phyloP scores from a whole-genome alignment of 352 stramenopile species.

The Globisporangium uncinulatum region DNA sequence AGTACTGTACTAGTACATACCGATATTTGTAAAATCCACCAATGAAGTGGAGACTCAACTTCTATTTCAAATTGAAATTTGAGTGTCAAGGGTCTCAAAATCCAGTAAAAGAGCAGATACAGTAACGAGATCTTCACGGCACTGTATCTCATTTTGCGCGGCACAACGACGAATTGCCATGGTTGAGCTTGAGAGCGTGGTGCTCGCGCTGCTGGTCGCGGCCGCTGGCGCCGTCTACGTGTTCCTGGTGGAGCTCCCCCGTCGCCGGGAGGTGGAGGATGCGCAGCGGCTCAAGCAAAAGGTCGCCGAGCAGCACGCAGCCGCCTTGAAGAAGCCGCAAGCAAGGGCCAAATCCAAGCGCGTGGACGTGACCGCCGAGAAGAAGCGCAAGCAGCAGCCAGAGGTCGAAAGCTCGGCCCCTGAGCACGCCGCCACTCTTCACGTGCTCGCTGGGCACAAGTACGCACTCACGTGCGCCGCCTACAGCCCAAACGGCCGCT shows the following conservation, averaged over 20 bases:
- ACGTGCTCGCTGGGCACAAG: slow-evolving; percentile 70
- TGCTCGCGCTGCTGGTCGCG: slow-evolving; percentile 56
- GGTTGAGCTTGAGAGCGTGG: slow-evolving; percentile 24
- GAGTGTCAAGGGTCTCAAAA: too few relatives aligned
- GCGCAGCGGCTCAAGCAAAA: slow-evolving; percentile 36
- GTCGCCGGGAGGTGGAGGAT: slow-evolving; percentile 24
- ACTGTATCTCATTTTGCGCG: too few relatives aligned
- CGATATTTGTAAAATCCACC: too few relatives aligned
- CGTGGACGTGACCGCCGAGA: slow-evolving; percentile 62
- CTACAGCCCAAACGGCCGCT: slow-evolving; percentile 76
- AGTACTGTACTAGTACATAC: too few relatives aligned
- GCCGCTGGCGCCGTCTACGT: slow-evolving; percentile 56
- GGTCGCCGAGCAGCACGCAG: slow-evolving; percentile 40
- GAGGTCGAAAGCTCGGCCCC: slow-evolving; percentile 4
- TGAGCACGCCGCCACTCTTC: slow-evolving; percentile 35
- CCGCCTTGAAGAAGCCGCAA: slow-evolving; percentile 53
- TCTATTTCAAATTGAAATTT: too few relatives aligned
- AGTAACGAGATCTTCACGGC: neutral
- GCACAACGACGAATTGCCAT: slow-evolving; percentile 2
- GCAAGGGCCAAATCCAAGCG: slow-evolving; percentile 56
- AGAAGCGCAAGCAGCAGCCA: slow-evolving; percentile 55
- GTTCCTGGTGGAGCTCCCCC: slow-evolving; percentile 49
- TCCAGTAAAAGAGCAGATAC: too few relatives aligned
- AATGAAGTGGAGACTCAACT: too few relatives aligned
- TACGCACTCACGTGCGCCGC: slow-evolving; percentile 52